Percentiles rank a stretch among this genome's conserved stretches.
These are phyloP conservation scores for Globisporangium megalacanthum DNA, from an alignment of 352 stramenopile genomes.

Conservation along the genomic window DNA sequence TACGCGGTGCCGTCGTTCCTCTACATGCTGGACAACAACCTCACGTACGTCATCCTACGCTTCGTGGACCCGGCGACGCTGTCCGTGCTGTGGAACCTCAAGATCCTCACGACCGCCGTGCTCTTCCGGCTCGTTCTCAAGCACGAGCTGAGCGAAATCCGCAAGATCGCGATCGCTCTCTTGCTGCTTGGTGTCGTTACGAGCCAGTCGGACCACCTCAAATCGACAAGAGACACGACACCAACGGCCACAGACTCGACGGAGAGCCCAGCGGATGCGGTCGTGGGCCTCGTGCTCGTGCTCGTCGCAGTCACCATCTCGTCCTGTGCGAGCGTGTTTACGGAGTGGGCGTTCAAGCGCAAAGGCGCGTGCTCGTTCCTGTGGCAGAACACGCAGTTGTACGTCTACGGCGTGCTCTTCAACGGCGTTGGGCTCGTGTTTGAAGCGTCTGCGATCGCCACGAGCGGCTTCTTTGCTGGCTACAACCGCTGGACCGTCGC, in stretches of 20 bases:
- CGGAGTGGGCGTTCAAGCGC: conserved; percentile 82
- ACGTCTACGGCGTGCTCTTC: conserved; percentile 79
- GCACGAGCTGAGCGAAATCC: conserved; percentile 58
- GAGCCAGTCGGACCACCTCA: conserved; percentile 69
- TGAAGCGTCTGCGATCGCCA: conserved; percentile 34
- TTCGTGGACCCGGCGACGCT: conserved; percentile 84
- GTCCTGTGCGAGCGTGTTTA: conserved; percentile 81
- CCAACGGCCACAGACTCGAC: conserved; percentile 8
- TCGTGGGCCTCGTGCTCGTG: conserved; percentile 58
- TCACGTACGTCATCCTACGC: conserved; percentile 84
- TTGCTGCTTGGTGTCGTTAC: conserved; percentile 75
- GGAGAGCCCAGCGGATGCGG: conserved; percentile 17
- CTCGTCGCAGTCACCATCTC: conserved; percentile 72
- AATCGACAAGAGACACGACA: conserved; percentile 23
- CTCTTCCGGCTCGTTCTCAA: conserved; percentile 83
- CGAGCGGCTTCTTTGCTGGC: conserved; percentile 65
- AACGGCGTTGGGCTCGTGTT: conserved; percentile 60
- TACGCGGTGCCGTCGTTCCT: conserved; percentile 83
- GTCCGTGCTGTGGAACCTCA: conserved; percentile 86
- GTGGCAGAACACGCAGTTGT: conserved; percentile 82
- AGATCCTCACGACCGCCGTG: conserved; percentile 81
- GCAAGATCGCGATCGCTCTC: conserved; percentile 69
- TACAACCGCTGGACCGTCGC: conserved; percentile 80
- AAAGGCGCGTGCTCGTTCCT: conserved; percentile 67
- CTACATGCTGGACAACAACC: conserved; percentile 87